phyloP scores from a whole-genome alignment of 768 basidiomycete genomes.

The Filobasidium floriforme region DNA sequence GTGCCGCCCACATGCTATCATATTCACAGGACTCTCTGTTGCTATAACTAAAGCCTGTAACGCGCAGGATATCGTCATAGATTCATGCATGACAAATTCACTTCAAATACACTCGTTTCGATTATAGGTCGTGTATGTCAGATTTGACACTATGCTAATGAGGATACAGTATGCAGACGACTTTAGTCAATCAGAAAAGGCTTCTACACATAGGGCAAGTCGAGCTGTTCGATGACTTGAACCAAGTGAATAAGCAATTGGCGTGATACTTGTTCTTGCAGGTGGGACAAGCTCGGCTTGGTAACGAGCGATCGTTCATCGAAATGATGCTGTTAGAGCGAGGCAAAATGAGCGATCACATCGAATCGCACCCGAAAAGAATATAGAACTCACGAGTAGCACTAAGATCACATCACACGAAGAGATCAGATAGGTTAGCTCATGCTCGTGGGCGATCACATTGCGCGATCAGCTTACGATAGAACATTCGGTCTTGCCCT shows the following conservation, averaged over 20 bases:
- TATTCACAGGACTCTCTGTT: no score
- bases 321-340: constrained; percentile 65
- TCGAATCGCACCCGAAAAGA: background rate
- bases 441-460: background rate
- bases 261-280: constrained; percentile 93
- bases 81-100: no score
- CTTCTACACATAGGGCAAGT: constrained; percentile 79
- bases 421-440: background rate
- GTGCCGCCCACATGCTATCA: no score
- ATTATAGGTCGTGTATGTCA: background rate
- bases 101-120: background rate
- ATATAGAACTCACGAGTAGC: constrained; percentile 34
- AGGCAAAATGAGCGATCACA: background rate
- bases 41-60: no score
- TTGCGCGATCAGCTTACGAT: constrained; percentile 57
- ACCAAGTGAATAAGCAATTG: constrained; percentile 73
- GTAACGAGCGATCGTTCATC: constrained; percentile 76
- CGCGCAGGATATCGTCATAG: no score
- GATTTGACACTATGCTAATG: no score
- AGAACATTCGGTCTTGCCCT: constrained; percentile 90
- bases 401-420: constrained; percentile 17
- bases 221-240: constrained; percentile 58
- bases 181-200: background rate
- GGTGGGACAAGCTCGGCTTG: constrained; percentile 83
- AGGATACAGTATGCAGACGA: background rate